Evolutionary conservation across 371 early-diverging fungal species (phyloP).

Genomic region (Quaeritorhiza haematococci): DNA sequence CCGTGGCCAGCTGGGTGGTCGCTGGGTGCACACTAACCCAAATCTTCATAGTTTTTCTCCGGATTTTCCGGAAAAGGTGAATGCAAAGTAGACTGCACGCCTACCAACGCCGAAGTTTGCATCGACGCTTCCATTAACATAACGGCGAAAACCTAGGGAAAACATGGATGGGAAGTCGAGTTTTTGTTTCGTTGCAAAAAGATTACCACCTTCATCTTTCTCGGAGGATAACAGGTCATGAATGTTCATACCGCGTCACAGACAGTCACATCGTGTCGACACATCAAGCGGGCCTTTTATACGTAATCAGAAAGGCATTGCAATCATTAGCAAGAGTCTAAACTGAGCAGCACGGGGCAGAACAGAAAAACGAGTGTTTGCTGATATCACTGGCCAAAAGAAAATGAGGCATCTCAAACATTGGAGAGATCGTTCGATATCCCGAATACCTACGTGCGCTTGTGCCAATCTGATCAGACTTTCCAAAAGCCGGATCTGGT

Average conservation of each 20-base stretch:
- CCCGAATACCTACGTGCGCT: conserved; percentile 59
- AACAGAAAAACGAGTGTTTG: too few relatives aligned
- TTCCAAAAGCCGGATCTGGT: conserved; percentile 77
- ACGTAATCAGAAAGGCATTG: neutral
- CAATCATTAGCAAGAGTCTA: neutral
- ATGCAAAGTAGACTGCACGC: conserved; percentile 46
- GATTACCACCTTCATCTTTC: too few relatives aligned
- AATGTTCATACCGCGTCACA: conserved; percentile 60
- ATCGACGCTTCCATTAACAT: conserved; percentile 60
- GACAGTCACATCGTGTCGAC: conserved; percentile 44
- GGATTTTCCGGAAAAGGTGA: conserved; percentile 55
- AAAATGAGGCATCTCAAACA: too few relatives aligned
- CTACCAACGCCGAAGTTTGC: conserved; percentile 46
- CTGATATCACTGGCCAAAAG: too few relatives aligned
- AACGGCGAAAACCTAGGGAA: conserved; percentile 40
- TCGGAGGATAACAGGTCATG: too few relatives aligned
- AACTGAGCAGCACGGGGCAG: too few relatives aligned
- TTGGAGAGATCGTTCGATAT: neutral
- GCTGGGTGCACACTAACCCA: conserved; percentile 2
- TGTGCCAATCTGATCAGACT: conserved; percentile 77
- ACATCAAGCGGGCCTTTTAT: conserved; percentile 52
- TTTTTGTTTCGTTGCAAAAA: neutral
- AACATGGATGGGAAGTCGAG: conserved; percentile 2
- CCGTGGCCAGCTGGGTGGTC: neutral
- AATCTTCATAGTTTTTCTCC: conserved; percentile 34